Evolutionary conservation across 495 filamentous ascomycete genomes (phyloP).

Genomic region (Penicillium subrubescens): DNA sequence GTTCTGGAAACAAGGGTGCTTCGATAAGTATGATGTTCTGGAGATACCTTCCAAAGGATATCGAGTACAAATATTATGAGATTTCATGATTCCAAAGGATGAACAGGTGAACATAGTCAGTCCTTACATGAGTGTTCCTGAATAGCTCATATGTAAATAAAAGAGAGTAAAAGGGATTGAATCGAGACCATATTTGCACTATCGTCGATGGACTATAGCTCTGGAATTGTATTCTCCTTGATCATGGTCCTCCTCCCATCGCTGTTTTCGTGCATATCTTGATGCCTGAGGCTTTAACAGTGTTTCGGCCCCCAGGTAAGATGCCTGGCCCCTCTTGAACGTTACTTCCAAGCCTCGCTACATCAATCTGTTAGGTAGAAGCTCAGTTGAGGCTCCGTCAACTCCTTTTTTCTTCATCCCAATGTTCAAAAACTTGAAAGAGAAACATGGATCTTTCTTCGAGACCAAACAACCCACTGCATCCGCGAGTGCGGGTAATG

Average conservation of each 20-base stretch:
- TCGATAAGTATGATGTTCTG: background rate
- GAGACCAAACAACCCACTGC: slow-evolving; percentile 33
- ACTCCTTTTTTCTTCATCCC: background rate
- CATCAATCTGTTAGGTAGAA: background rate
- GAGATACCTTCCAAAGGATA: background rate
- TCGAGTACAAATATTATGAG: no score
- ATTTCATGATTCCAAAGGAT: background rate
- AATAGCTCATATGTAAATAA: background rate
- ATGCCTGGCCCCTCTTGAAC: background rate
- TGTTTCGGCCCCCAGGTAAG: background rate
- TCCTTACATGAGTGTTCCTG: background rate
- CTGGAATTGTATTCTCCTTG: background rate
- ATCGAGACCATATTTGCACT: background rate
- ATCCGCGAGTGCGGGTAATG: slow-evolving; percentile 23
- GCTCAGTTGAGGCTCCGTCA: background rate
- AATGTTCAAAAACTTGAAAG: slow-evolving; percentile 48
- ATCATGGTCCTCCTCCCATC: background rate
- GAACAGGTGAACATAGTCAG: background rate
- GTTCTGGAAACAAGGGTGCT: slow-evolving; percentile 1
- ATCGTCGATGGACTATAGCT: background rate
- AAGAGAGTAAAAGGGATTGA: background rate
- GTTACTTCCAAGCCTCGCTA: background rate
- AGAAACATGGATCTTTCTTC: slow-evolving; percentile 38
- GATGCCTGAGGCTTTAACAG: background rate
- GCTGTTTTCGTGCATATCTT: background rate